Percentiles rank a stretch among this genome's conserved stretches.
Evolutionary conservation across 2,329 filamentous ascomycete genomes (phyloP).

Genomic region (Hypocreales sp.): DNA sequence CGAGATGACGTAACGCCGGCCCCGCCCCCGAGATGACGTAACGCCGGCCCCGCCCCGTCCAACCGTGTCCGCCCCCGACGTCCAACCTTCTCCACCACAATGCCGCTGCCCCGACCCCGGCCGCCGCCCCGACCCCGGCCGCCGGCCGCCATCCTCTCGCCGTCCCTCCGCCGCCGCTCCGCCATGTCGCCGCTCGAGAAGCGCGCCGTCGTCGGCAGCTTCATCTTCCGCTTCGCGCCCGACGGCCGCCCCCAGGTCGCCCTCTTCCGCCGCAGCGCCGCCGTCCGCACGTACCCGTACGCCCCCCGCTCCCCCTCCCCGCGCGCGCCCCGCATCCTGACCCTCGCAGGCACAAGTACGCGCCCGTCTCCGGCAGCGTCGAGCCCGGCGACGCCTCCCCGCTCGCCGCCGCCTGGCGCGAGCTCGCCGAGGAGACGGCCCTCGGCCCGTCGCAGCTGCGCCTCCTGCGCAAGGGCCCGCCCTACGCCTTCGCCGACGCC

Average conservation of each 20-base stretch:
- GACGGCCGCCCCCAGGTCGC: conserved; percentile 34
- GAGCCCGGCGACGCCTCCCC: conserved; percentile 35
- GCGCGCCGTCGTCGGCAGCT: conserved; percentile 30
- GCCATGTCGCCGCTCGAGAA: conserved; percentile 6
- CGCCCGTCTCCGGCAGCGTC: conserved; percentile 47
- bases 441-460: conserved; percentile 29
- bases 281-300: conserved; percentile 45
- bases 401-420: conserved; percentile 42
- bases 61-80: no score
- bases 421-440: conserved; percentile 46
- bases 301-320: neutral
- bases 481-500: conserved; percentile 39
- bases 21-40: no score
- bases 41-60: no score
- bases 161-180: no score
- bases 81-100: no score
- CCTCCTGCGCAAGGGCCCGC: conserved; percentile 40
- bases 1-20: no score
- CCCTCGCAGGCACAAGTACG: conserved; percentile 33
- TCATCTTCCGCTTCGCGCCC: conserved; percentile 30
- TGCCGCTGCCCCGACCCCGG: no score
- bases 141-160: no score
- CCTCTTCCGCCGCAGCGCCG: conserved; percentile 43
- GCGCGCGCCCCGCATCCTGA: no score
- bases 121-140: no score